phyloP scores from a whole-genome alignment of 495 filamentous ascomycete species.

The Lophium mytilinum region DNA sequence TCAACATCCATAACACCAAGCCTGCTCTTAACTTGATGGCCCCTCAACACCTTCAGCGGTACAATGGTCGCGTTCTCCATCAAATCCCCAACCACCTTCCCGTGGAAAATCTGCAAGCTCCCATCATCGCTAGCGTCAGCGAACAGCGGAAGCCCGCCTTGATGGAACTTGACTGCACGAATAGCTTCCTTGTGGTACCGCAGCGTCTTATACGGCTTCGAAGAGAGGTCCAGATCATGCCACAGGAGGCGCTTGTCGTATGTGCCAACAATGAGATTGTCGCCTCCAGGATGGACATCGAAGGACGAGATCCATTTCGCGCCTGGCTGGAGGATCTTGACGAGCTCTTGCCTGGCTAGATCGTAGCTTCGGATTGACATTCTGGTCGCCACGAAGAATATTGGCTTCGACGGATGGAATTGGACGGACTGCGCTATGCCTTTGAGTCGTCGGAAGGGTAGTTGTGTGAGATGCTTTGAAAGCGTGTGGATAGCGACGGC shows the following conservation, averaged over 20 bases:
- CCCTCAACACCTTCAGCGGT: conserved; percentile 85
- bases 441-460: conserved; percentile 79
- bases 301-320: conserved; percentile 92
- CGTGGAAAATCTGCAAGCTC: conserved; percentile 90
- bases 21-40: conserved; percentile 69
- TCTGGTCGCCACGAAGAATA: conserved; percentile 94
- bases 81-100: conserved; percentile 84
- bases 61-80: conserved; percentile 95
- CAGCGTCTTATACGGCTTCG: conserved; percentile 87
- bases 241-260: conserved; percentile 92
- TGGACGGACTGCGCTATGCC: conserved; percentile 81
- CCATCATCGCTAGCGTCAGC: conserved; percentile 92
- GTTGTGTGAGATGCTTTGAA: conserved; percentile 87
- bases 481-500: conserved; percentile 95
- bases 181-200: conserved; percentile 90
- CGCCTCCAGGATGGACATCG: conserved; percentile 84
- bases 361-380: conserved; percentile 88
- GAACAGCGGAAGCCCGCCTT: conserved; percentile 76
- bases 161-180: conserved; percentile 77
- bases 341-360: conserved; percentile 74
- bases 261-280: conserved; percentile 86
- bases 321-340: conserved; percentile 87
- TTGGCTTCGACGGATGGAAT: conserved; percentile 88
- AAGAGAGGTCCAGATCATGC: conserved; percentile 92
- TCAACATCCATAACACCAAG: conserved; percentile 89